These are phyloP conservation scores for Entomortierella parvispora DNA, from an alignment of 192 early-diverging fungal species.

Conservation along the genomic window DNA sequence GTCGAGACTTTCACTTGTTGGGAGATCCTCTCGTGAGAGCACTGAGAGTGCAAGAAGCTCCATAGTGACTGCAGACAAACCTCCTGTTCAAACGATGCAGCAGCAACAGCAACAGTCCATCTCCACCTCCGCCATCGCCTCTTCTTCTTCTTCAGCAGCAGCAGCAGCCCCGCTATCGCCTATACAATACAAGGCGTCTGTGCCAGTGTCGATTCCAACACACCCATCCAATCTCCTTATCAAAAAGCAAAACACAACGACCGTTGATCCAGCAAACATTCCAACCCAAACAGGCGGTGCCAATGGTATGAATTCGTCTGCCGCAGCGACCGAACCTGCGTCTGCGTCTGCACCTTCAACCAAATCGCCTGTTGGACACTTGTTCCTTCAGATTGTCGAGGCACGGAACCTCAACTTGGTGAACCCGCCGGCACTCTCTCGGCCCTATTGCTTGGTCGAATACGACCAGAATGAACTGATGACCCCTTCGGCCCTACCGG, in stretches of 20 bases:
- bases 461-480: slow-evolving; percentile 54
- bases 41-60: too few species aligned
- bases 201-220: slow-evolving; percentile 36
- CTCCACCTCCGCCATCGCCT: neutral
- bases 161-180: neutral
- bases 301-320: too few species aligned
- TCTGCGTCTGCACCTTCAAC: neutral
- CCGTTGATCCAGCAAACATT: neutral
- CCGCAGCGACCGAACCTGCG: neutral
- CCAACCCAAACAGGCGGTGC: neutral
- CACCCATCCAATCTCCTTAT: slow-evolving; percentile 45
- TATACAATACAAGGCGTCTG: neutral
- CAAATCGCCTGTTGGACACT: slow-evolving; percentile 37
- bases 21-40: slow-evolving; percentile 2
- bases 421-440: slow-evolving; percentile 41
- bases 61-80: too few species aligned
- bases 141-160: neutral
- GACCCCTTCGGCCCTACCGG: slow-evolving; percentile 33
- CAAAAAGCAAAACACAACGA: slow-evolving; percentile 12
- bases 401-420: slow-evolving; percentile 51
- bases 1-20: neutral
- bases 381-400: slow-evolving; percentile 50
- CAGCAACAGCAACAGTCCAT: slow-evolving; percentile 4
- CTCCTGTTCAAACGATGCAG: neutral
- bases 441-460: slow-evolving; percentile 52